Base-by-base conservation (phyloP, 176 grass and related monocot genomes). In the Puya raimondii region DNA sequence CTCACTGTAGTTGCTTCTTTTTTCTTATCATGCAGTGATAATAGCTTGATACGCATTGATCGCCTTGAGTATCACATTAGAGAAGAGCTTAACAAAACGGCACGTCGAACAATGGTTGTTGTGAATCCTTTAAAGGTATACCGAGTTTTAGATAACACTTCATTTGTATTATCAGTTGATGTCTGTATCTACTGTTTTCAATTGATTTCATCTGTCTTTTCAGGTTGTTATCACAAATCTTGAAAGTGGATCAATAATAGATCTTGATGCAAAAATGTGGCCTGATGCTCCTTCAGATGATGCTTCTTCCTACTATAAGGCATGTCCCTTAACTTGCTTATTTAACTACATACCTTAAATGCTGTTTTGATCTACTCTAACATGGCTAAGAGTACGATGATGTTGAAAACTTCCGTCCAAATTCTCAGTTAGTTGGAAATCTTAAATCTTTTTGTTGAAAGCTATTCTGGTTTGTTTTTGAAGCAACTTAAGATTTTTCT, bases 141-240 rank as follows among this genome's bases (percentile, higher is more conserved):
- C 1, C 49, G 23, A 25, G 12, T 68, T 74, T 57, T 1, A 42
- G 48, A 49, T 69, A 21, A 65, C n/a, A 53, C n/a, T 59, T 27
- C 9, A 48, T 29, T 54, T 12, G 21, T 56, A 49, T 1, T 77
- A 71, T 59, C 17, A 61, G 52, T 42, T 42, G 17, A 23, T 26
- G 22, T 47, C 52, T 82, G 16, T 25, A 12, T 74, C 75, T 69
- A 23, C 48, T 68, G 33, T 61, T 81, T 26, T 20, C 69, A 70
- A 65, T 52, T 33, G 65, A 64, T 61, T 47, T 1, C 48, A 75
- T 12, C 49, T 74, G 74, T 26, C 12, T 11, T 72, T 63, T 21
- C 49, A 93, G 94, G 94, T 99, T 57, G 86, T 99, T 63, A 99
- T 99, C 67, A 99, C 84, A 52, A 99, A 99, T 86, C 75, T 99